Evolutionary conservation across 2,329 filamentous ascomycete genomes (phyloP), one percentile per base, ranked within the genome.

Genomic region (Tolypocladium endophyticum): DNA sequence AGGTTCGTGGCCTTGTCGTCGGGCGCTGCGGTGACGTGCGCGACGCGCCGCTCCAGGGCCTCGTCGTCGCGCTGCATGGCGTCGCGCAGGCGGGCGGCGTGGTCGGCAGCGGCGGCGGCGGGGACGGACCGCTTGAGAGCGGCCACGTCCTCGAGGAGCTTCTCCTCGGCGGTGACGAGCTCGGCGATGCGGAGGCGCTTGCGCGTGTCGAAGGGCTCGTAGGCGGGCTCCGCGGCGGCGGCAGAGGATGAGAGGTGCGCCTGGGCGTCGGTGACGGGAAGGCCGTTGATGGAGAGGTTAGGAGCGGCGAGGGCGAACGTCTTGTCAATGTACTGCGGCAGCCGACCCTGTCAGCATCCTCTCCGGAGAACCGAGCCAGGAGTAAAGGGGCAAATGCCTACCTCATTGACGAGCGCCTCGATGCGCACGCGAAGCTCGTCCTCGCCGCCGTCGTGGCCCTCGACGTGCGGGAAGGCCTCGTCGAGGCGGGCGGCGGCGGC

Each of bases 401-500:
- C 85, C 68, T 85, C 79, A 59, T 83, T 77, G 16, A 87, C 82
- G 2, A 86, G 76, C 63, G 76, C 72, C 66, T 87, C 84, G 28
- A 88, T 86, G 56, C 79, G 76, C 62, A 76, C 76, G 59, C 85
- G 77, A 66, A 87, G 71, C 62, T 82, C 80, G 69, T 87, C 84
- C 61, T 82, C 80, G 25, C 74, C 74, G 16, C 69, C 71, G 14
- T 70, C 69, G 30, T 67, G 71, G 57, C 69, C 70, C 50, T 84
- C 83, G 38, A 86, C 81, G 0, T 84, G 83, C 30, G 89, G 89
- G 59, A 92, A 85, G 57, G 84, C 84, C 65, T 82, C 80, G 71
- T 86, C 79, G 61, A 93, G 81, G 70, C 85, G 87, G 66, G 83
- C 81, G 53, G 81, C 79, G 14, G 89, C 88, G 60, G 86, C 85